Evolutionary conservation across 495 filamentous ascomycete species (phyloP).

Genomic region (Neurospora terricola): DNA sequence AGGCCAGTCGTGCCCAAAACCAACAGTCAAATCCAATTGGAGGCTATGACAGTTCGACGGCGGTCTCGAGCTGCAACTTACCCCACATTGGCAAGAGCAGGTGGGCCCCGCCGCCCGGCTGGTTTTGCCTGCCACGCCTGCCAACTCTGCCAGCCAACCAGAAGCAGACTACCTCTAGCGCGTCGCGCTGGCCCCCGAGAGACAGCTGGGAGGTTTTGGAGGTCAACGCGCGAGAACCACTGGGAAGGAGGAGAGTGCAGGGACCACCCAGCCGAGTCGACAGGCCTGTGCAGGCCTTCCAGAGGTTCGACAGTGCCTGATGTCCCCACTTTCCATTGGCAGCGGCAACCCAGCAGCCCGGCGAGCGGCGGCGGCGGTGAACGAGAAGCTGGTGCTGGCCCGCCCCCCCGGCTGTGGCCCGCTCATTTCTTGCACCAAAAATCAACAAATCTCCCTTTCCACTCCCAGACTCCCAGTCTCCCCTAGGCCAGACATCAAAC

Average conservation of each 20-base stretch:
- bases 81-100: background rate
- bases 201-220: background rate
- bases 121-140: background rate
- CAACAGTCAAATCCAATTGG: background rate
- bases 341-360: background rate
- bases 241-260: conserved; percentile 5
- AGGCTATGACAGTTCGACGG: background rate
- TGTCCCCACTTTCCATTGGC: conserved; percentile 15
- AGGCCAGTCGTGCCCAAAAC: background rate
- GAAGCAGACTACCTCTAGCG: conserved; percentile 14
- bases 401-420: conserved; percentile 8
- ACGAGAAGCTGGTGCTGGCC: conserved; percentile 1
- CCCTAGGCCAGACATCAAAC: conserved; percentile 5
- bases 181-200: conserved; percentile 8
- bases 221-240: conserved; percentile 20
- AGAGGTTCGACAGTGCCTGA: conserved; percentile 19
- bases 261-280: conserved; percentile 16
- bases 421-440: conserved; percentile 27
- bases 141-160: background rate
- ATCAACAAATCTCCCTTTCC: conserved; percentile 26
- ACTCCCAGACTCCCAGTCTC: conserved; percentile 1
- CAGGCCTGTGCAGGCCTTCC: conserved; percentile 10
- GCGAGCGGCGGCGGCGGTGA: conserved; percentile 23
- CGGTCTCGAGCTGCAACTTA: background rate
- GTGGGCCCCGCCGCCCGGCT: background rate